These are phyloP conservation scores for Macrophomina phaseolina DNA, from an alignment of 2,329 filamentous ascomycete species.

Conservation along the genomic window DNA sequence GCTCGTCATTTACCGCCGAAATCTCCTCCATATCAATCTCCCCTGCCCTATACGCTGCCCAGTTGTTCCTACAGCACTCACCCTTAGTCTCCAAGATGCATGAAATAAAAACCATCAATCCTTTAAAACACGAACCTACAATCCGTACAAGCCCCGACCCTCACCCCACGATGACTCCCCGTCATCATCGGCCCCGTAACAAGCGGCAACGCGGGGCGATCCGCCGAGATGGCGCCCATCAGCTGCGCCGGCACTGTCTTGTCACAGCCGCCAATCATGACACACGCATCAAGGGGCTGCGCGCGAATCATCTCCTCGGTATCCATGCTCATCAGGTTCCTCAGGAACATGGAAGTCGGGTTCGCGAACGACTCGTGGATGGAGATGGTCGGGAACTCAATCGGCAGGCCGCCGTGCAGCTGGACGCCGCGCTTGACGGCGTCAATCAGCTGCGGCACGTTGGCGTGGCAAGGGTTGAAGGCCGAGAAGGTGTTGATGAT, in stretches of 20 bases:
- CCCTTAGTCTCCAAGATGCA: no score
- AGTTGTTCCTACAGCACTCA: slow-evolving; percentile 62
- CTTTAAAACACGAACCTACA: slow-evolving; percentile 46
- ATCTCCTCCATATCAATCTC: slow-evolving; percentile 75
- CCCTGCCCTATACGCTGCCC: slow-evolving; percentile 71
- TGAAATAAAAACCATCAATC: no score
- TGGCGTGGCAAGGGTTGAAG: slow-evolving; percentile 78
- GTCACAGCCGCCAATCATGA: slow-evolving; percentile 74
- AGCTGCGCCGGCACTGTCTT: slow-evolving; percentile 76
- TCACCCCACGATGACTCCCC: slow-evolving; percentile 66
- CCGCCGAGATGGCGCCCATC: slow-evolving; percentile 77
- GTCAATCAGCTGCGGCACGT: slow-evolving; percentile 73
- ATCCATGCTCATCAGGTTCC: slow-evolving; percentile 80
- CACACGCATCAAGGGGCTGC: slow-evolving; percentile 71
- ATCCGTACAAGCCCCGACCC: slow-evolving; percentile 76
- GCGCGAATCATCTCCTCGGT: slow-evolving; percentile 79
- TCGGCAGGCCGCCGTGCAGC: slow-evolving; percentile 68
- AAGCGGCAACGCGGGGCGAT: slow-evolving; percentile 72
- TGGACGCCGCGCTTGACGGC: slow-evolving; percentile 72
- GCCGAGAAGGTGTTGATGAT: slow-evolving; percentile 75
- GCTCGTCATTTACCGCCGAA: slow-evolving; percentile 70
- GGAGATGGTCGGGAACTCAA: slow-evolving; percentile 77
- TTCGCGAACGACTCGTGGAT: slow-evolving; percentile 71
- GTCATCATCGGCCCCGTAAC: slow-evolving; percentile 79
- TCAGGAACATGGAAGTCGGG: slow-evolving; percentile 76